A percentile compares a stretch with the other conserved stretches of the same genome.
Conservation (phyloP, 257 asterid species). For the Solanum chilense region DNA sequence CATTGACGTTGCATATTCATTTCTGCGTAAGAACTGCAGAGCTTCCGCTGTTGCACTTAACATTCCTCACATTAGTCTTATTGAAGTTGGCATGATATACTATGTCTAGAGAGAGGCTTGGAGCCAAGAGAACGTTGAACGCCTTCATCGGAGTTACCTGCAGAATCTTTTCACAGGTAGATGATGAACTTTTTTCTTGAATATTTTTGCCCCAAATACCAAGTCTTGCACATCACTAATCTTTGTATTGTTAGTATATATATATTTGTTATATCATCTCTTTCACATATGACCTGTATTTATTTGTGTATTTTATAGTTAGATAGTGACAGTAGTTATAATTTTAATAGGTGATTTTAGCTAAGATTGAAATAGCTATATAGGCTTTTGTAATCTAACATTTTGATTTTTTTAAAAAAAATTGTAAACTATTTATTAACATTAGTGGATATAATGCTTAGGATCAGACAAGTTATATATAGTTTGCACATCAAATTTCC, state of each 20-base stretch:
- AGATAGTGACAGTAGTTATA: not conserved
- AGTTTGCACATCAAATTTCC: not conserved
- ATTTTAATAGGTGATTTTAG: not conserved
- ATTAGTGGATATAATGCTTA: not conserved
- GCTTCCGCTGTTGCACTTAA: constrained; percentile 86
- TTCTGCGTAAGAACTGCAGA: constrained; percentile 84
- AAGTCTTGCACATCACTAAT: not conserved
- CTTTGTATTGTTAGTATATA: not conserved
- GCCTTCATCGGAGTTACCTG: not conserved
- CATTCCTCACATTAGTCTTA: constrained; percentile 89
- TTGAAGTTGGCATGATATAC: constrained; percentile 94
- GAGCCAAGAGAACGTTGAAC: not conserved
- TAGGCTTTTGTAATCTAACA: not conserved
- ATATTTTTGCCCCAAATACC: not conserved
- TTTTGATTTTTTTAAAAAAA: not conserved
- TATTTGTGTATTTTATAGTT: not conserved
- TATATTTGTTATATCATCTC: not conserved
- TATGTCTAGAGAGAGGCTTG: constrained; percentile 36
- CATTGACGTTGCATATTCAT: constrained; percentile 70
- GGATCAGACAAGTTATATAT: not conserved
- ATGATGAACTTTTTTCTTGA: not conserved
- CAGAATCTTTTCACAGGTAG: not conserved
- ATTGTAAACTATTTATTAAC: not conserved
- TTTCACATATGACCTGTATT: not conserved
- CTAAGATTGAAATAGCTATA: not conserved